These are phyloP conservation scores for Euptelea pleiosperma DNA, from an alignment of 164 flowering plant genomes.

Conservation along the genomic window DNA sequence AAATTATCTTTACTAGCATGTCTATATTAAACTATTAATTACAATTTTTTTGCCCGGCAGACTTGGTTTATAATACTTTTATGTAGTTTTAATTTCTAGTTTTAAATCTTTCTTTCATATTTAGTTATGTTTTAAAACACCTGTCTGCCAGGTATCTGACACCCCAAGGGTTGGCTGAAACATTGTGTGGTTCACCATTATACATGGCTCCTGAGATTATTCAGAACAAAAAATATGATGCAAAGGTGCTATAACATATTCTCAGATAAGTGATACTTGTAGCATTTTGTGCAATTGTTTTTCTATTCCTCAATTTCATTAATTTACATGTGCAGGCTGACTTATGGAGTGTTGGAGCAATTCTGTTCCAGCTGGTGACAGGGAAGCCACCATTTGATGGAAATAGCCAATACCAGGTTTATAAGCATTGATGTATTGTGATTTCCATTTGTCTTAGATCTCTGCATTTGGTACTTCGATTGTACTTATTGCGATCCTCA, in stretches of 20 bases:
- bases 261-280: not conserved
- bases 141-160: constrained; percentile 38
- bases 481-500: constrained; percentile 3
- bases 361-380: constrained; percentile 54
- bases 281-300: not conserved
- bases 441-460: not conserved
- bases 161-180: constrained; percentile 54
- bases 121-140: not conserved
- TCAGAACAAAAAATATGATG: constrained; percentile 53
- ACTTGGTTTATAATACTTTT: no score
- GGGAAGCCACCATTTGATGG: constrained; percentile 65
- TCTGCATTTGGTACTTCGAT: not conserved
- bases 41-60: no score
- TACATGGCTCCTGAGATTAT: constrained; percentile 77
- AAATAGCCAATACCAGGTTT: constrained; percentile 52
- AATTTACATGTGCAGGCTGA: constrained; percentile 45
- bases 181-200: constrained; percentile 66
- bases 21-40: no score
- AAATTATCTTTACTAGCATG: no score
- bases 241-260: constrained; percentile 37
- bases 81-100: no score
- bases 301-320: constrained; percentile 5
- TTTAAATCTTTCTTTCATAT: not conserved
- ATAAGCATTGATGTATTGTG: not conserved
- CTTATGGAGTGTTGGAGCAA: constrained; percentile 72